Evolutionary conservation across 768 basidiomycete species (phyloP).

Genomic region (Tylopilus sp.): DNA sequence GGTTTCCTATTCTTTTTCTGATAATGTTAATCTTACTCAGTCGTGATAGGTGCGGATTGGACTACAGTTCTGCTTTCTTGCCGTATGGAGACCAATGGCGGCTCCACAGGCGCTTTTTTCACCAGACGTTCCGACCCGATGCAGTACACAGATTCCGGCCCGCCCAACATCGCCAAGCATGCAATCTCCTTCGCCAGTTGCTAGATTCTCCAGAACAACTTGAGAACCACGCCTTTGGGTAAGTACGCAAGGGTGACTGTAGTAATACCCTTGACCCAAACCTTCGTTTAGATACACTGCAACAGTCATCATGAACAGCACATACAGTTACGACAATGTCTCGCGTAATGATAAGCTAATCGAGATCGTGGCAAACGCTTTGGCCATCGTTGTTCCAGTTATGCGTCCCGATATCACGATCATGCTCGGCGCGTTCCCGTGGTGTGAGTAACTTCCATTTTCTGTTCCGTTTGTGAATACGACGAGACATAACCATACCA

Average conservation of each 20-base stretch:
- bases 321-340: constrained; percentile 1
- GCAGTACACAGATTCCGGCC: background rate
- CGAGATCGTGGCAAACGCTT: background rate
- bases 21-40: background rate
- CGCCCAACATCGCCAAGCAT: background rate
- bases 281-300: constrained; percentile 1
- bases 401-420: background rate
- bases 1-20: background rate
- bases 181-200: constrained; percentile 2
- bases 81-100: constrained; percentile 12
- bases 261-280: background rate
- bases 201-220: background rate
- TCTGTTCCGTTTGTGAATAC: background rate
- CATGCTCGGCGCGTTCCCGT: background rate
- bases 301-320: constrained; percentile 1
- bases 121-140: constrained; percentile 2
- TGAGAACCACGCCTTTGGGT: constrained; percentile 6
- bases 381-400: background rate
- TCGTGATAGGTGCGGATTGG: background rate
- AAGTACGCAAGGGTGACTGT: background rate
- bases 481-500: background rate
- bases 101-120: constrained; percentile 11
- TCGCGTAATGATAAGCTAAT: constrained; percentile 7
- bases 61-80: background rate
- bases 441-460: background rate